These are phyloP conservation scores for Evernia prunastri DNA, from an alignment of 495 filamentous ascomycete species.

Conservation along the genomic window DNA sequence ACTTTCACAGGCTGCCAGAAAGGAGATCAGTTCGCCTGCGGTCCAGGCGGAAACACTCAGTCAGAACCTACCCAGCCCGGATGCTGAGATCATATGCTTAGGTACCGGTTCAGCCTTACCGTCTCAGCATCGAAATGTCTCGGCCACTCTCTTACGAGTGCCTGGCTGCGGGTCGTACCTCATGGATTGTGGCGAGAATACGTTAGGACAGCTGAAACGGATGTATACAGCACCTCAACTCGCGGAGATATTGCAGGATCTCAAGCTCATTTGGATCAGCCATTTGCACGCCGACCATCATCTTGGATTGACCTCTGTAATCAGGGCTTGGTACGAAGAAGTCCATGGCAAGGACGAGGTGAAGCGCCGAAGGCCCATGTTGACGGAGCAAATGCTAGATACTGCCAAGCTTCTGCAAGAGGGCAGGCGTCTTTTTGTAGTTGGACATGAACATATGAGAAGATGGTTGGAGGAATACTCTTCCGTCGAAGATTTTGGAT, in stretches of 20 bases:
- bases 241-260: constrained; percentile 61
- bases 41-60: constrained; percentile 34
- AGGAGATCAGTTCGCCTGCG: constrained; percentile 34
- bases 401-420: constrained; percentile 33
- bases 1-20: constrained; percentile 44
- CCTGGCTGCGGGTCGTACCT: constrained; percentile 80
- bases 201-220: constrained; percentile 82
- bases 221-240: constrained; percentile 57
- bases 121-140: constrained; percentile 93
- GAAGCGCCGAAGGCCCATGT: constrained; percentile 15
- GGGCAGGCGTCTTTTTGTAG: constrained; percentile 50
- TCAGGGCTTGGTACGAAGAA: constrained; percentile 66
- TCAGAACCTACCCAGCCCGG: constrained; percentile 54
- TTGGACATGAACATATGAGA: constrained; percentile 59
- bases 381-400: constrained; percentile 23
- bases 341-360: constrained; percentile 35
- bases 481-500: constrained; percentile 69
- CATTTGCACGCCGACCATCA: constrained; percentile 97
- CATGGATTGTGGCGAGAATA: constrained; percentile 88
- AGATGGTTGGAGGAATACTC: constrained; percentile 72
- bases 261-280: constrained; percentile 87
- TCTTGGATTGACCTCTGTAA: constrained; percentile 68
- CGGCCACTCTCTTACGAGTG: constrained; percentile 73
- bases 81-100: constrained; percentile 77
- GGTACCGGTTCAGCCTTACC: constrained; percentile 87